Evolutionary conservation across 176 grass and related monocot species (phyloP), one percentile per base, ranked within the genome.

Genomic region (Zizania latifolia): DNA sequence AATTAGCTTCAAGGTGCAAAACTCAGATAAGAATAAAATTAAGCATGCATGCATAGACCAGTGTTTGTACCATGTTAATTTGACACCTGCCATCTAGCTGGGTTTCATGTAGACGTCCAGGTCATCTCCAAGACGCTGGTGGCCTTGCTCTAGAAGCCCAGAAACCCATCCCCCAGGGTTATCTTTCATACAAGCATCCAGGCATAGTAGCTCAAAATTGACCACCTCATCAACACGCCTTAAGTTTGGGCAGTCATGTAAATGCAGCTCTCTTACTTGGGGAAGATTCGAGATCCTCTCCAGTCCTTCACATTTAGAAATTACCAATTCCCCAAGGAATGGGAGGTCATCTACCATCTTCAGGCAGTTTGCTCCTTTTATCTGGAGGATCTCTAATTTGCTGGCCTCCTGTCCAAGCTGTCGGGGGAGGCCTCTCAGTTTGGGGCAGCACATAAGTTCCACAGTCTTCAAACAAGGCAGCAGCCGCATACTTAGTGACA

Each of bases 401-500:
- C 34, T 46, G 28, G 65, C 57, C 15, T 82, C 30, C 14, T 45
- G 24, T 8, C 32, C 44, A 4, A 87, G 48, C 11, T 41, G 35
- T 58, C 35, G 40, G n/a, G 72, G 85, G 24, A 83, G 65, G 51
- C 43, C 74, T 29, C 46, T 83, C 24, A 88, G 39, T 11, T 83
- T 74, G 0, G 78, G 85, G 34, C 85, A 83, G 1, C 15, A 9
- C 0, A 0, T 2, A 63, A 88, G 10, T 8, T 1, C 0, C 0
- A 78, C 58, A 10, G 0, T 2, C 22, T 57, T 2, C 15, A 88
- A 34, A 33, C 11, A 2, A 28, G 85, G 80, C 31, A 84, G 23
- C 10, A 75, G 46, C 37, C 4, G 50, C 80, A 88, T 79, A 10
- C 62, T n/a, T n/a, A n/a, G n/a, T n/a, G n/a, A n/a, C n/a, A n/a